Evolutionary conservation across 2,329 filamentous ascomycete genomes (phyloP), one percentile per base, ranked within the genome.

Genomic region (Diaporthe ampelina): DNA sequence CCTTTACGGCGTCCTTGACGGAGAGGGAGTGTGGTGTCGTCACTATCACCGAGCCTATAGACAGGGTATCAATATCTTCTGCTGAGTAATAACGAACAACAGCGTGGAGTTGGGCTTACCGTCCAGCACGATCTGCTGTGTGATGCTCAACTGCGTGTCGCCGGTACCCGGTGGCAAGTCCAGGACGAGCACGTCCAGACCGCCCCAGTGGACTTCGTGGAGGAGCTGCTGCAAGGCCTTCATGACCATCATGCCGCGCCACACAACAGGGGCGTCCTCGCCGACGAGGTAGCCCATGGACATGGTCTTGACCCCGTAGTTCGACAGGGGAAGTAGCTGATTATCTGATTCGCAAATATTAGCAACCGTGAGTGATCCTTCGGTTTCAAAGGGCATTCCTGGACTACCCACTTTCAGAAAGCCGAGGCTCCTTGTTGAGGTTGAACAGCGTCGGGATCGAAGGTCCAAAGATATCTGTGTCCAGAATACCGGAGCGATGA

Each of bases 271-370:
- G 7, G 94, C 93, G 15, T 91, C 89, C 77, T 95, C 92, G 26
- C 90, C 91, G 1, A 98, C 91, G 0, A 99, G 89, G 77, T 98
- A 98, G 67, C 97, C 97, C 94, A 99, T 98, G 0, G 95, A 98
- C 97, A 99, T 99, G 72, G 95, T 97, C 84, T 97, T 97, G 73
- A 99, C 90, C 54, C 97, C 97, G 85, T 98, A 98, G 81, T 97
- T 98, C 29, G 94, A 95, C 32, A 99, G 85, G 0, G 97, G 97
- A 1, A 98, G 80, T 4, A 99, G 89, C 79, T 95, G 92, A 79
- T 95, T 95, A 78, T 93, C 91, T 94, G 76, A 37, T 11, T 57
- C 70, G 80, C 7, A 80, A 70, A 43, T 15, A 29, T 35, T 50
- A 10, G 15, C 8, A 45, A 32, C 48, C n/a, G n/a, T 50, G 48